phyloP scores from a whole-genome alignment of 2,329 filamentous ascomycete species.

The Dendryphion nanum region DNA sequence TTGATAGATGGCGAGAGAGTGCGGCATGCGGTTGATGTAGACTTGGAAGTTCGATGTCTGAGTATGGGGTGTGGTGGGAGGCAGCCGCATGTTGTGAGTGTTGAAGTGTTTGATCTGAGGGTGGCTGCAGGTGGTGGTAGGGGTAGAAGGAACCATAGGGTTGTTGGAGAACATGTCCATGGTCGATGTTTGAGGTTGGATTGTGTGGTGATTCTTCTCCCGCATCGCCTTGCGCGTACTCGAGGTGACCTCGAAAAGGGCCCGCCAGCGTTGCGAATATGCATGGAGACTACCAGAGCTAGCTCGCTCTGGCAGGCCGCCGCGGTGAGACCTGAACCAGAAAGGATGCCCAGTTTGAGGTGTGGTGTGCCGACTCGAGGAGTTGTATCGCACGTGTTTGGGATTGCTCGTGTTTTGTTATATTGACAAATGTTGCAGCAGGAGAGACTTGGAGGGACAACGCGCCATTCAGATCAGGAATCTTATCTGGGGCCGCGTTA shows the following conservation, averaged over 20 bases:
- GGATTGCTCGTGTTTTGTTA: slow-evolving; percentile 39
- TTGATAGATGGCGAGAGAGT: slow-evolving; percentile 37
- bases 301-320: slow-evolving; percentile 49
- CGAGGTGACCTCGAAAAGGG: slow-evolving; percentile 46
- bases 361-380: slow-evolving; percentile 30
- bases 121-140: slow-evolving; percentile 37
- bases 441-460: slow-evolving; percentile 32
- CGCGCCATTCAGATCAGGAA: slow-evolving; percentile 34
- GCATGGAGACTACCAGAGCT: slow-evolving; percentile 53
- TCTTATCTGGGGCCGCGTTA: slow-evolving; percentile 39
- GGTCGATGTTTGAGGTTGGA: slow-evolving; percentile 43
- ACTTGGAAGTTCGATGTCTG: slow-evolving; percentile 38
- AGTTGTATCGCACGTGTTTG: slow-evolving; percentile 43
- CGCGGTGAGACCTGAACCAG: slow-evolving; percentile 44
- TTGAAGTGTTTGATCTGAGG: slow-evolving; percentile 37
- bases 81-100: slow-evolving; percentile 33
- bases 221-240: slow-evolving; percentile 48
- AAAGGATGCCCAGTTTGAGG: slow-evolving; percentile 38
- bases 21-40: slow-evolving; percentile 32
- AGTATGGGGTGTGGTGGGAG: slow-evolving; percentile 36
- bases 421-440: slow-evolving; percentile 43
- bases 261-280: slow-evolving; percentile 52
- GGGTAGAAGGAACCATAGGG: slow-evolving; percentile 38
- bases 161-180: slow-evolving; percentile 40
- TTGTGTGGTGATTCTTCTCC: slow-evolving; percentile 41